These are phyloP conservation scores for Backusella westeae DNA, from an alignment of 192 early-diverging fungal species.

Conservation along the genomic window DNA sequence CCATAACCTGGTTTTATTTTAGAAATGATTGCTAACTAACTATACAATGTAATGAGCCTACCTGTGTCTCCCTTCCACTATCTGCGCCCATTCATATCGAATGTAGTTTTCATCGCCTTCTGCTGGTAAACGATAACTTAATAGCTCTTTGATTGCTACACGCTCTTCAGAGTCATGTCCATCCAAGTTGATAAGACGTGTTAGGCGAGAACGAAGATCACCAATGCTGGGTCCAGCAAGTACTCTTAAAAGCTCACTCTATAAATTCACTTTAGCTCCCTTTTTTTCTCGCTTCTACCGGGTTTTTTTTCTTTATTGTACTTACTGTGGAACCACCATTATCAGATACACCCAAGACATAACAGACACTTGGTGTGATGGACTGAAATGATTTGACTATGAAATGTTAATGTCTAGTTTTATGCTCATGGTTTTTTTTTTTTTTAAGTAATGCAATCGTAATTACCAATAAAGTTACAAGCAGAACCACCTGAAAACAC, in stretches of 20 bases:
- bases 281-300: neutral
- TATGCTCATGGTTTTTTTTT: neutral
- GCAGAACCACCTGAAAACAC: conserved; percentile 81
- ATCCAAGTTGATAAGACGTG: conserved; percentile 62
- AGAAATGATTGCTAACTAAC: neutral
- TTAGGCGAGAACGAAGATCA: conserved; percentile 64
- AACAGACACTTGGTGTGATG: conserved; percentile 62
- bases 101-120: conserved; percentile 53
- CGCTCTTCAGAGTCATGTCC: conserved; percentile 50
- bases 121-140: conserved; percentile 66
- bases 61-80: conserved; percentile 74
- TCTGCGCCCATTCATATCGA: conserved; percentile 69
- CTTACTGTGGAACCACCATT: conserved; percentile 61
- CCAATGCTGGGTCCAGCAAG: conserved; percentile 77
- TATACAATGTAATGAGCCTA: conserved; percentile 14
- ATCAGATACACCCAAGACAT: conserved; percentile 72
- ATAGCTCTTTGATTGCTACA: conserved; percentile 62
- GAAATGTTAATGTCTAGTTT: neutral
- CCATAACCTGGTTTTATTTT: conserved; percentile 39
- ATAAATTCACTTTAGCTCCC: neutral
- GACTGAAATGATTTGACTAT: conserved; percentile 49
- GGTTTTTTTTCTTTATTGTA: neutral
- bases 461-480: conserved; percentile 59
- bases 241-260: conserved; percentile 68
- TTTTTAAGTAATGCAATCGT: neutral